Evolutionary conservation across 495 filamentous ascomycete genomes (phyloP).

Genomic region (Aspergillus kassunensis): DNA sequence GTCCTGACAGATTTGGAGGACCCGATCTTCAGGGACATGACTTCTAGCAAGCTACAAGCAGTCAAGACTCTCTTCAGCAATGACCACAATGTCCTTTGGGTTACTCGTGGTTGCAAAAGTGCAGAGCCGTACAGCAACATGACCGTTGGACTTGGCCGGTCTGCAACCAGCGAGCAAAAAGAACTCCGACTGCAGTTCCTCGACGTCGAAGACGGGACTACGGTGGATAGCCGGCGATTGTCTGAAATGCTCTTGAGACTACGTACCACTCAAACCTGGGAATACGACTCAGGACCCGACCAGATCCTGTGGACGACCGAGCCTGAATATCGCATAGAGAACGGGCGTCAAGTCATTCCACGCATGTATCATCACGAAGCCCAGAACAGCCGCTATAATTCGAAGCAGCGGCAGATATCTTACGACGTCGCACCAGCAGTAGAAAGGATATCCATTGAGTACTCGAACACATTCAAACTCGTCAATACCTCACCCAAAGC

Average conservation of each 20-base stretch:
- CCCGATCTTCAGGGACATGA: too few relatives aligned
- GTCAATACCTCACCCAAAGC: background rate
- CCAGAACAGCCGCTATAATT: too few relatives aligned
- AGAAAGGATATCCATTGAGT: too few relatives aligned
- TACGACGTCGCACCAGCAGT: too few relatives aligned
- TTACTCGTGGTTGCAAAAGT: background rate
- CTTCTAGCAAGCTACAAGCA: background rate
- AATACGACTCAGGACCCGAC: background rate
- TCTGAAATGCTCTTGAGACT: background rate
- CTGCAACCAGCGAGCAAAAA: conserved; percentile 13
- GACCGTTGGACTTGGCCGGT: conserved; percentile 10
- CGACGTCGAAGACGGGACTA: conserved; percentile 15
- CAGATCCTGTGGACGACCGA: conserved; percentile 26
- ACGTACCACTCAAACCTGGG: background rate
- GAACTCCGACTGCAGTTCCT: conserved; percentile 9
- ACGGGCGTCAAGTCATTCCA: conserved; percentile 22
- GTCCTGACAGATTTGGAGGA: too few relatives aligned
- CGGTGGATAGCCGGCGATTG: background rate
- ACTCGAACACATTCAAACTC: too few relatives aligned
- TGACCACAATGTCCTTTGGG: conserved; percentile 3
- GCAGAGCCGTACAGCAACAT: background rate
- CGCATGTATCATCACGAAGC: background rate
- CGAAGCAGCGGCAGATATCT: too few relatives aligned
- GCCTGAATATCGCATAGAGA: conserved; percentile 22
- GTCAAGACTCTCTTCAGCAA: conserved; percentile 11